Base-by-base conservation (phyloP, 2,329 filamentous ascomycete species). In the Mariannaea elegans region DNA sequence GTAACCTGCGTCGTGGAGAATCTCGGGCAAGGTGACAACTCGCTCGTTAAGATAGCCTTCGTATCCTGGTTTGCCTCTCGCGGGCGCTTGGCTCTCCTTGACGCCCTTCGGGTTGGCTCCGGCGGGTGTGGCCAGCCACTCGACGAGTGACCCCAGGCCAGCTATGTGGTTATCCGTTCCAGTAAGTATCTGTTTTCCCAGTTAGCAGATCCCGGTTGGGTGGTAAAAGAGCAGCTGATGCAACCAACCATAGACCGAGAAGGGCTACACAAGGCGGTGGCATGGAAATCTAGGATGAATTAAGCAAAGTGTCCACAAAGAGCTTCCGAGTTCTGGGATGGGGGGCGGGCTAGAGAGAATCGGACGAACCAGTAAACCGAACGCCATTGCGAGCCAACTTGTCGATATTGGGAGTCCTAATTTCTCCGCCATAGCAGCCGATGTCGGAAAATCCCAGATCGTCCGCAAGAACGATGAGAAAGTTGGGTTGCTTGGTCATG, bases 81-180 rank as follows among this genome's bases (percentile, higher is more conserved):
- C 48, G 59, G 54, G 27, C 55, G 46, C 50, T 59, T 48, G 27
- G 9, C 24, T 27, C 24, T 27, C 24, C 24, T 27, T 27, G 9
- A 27, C 24, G 42, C 54, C 55, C 46, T 59, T 24, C 23, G 34
- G 16, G 16, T 14, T 47, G 44, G 32, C 32, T 36, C 14, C 32
- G 10, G 32, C 12, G 12, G 14, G 32, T 36, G 14, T n/a, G 24
- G 10, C 32, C 12, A 36, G 32, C 32, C 14, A 36, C 12, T 36
- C 32, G 32, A 36, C 10, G 32, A 36, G 10, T 14, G 14, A 36
- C 32, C 84, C 85, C 0, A 87, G 73, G 0, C 84, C 80, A 4
- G 79, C 79, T 44, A 82, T 82, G 61, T 83, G 83, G 60, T 85
- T 80, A 61, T 87, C 83, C 1, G 84, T 87, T 3, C 85, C 85